Evolutionary conservation across 768 basidiomycete species (phyloP).

Genomic region (Tricholoma sp.): DNA sequence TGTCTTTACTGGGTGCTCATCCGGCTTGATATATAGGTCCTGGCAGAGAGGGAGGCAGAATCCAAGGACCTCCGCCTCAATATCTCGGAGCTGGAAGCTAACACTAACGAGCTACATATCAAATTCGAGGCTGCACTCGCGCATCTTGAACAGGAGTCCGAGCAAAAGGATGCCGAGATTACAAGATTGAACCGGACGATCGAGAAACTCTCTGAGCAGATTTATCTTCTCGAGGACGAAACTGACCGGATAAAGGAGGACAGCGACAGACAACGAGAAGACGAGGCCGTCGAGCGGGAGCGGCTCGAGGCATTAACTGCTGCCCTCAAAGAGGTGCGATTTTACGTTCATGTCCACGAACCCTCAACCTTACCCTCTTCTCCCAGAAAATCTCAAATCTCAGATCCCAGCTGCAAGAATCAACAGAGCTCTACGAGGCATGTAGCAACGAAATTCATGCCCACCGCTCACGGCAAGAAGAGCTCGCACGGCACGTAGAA

Average conservation of each 20-base stretch:
- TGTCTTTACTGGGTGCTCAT: slow-evolving; percentile 1
- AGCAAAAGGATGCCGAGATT: slow-evolving; percentile 79
- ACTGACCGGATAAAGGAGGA: slow-evolving; percentile 74
- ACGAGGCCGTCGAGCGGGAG: slow-evolving; percentile 68
- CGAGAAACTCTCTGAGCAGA: slow-evolving; percentile 71
- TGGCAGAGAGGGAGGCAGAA: slow-evolving; percentile 77
- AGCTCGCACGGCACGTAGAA: slow-evolving; percentile 69
- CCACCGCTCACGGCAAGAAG: slow-evolving; percentile 69
- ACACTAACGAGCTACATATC: slow-evolving; percentile 60
- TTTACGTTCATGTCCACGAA: background rate
- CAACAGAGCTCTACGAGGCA: slow-evolving; percentile 59
- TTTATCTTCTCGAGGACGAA: slow-evolving; percentile 85
- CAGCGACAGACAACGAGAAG: slow-evolving; percentile 59
- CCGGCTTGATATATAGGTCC: slow-evolving; percentile 38
- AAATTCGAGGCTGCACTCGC: slow-evolving; percentile 73
- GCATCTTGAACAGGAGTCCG: slow-evolving; percentile 73
- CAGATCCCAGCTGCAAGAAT: slow-evolving; percentile 63
- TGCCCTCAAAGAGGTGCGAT: slow-evolving; percentile 73
- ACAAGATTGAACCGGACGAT: slow-evolving; percentile 75
- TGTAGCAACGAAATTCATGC: slow-evolving; percentile 59
- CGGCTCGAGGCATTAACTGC: slow-evolving; percentile 58
- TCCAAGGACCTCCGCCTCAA: slow-evolving; percentile 68
- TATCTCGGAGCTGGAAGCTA: slow-evolving; percentile 70
- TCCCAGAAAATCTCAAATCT: slow-evolving; percentile 61
- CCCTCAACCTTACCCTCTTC: background rate